phyloP scores from a whole-genome alignment of 1,284 basidiomycete species.

The Hemileia vastatrix region DNA sequence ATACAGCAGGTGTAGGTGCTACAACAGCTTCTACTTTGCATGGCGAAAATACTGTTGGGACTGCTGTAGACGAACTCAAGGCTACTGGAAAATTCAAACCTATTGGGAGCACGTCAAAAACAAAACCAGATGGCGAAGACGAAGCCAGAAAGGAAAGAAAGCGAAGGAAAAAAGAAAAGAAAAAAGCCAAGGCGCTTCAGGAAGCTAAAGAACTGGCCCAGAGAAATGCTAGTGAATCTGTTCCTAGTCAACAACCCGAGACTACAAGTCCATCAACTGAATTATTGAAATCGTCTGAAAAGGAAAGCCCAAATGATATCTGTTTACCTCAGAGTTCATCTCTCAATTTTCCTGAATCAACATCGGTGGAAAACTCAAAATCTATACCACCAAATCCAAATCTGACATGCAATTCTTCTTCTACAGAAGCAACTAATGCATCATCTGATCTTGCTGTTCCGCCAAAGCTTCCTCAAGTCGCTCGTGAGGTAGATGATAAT shows the following conservation, averaged over 20 bases:
- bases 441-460: background rate
- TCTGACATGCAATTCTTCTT: too few species aligned
- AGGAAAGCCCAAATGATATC: too few species aligned
- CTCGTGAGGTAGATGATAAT: background rate
- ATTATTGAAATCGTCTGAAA: too few species aligned
- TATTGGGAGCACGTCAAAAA: slow-evolving; percentile 7
- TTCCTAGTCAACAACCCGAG: too few species aligned
- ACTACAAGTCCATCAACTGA: too few species aligned
- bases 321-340: too few species aligned
- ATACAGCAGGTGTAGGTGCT: too few species aligned
- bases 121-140: background rate
- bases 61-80: slow-evolving; percentile 22
- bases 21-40: too few species aligned
- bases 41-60: slow-evolving; percentile 8
- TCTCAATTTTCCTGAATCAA: too few species aligned
- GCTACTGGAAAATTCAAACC: slow-evolving; percentile 23
- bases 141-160: slow-evolving; percentile 19
- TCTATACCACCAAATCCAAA: background rate
- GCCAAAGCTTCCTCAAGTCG: background rate
- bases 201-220: background rate
- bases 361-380: background rate
- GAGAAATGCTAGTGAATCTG: too few species aligned
- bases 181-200: slow-evolving; percentile 13
- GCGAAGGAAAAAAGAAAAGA: slow-evolving; percentile 19
- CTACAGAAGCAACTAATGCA: background rate